These are phyloP conservation scores for Pythium dissimile DNA, from an alignment of 352 stramenopile genomes.

Conservation along the genomic window DNA sequence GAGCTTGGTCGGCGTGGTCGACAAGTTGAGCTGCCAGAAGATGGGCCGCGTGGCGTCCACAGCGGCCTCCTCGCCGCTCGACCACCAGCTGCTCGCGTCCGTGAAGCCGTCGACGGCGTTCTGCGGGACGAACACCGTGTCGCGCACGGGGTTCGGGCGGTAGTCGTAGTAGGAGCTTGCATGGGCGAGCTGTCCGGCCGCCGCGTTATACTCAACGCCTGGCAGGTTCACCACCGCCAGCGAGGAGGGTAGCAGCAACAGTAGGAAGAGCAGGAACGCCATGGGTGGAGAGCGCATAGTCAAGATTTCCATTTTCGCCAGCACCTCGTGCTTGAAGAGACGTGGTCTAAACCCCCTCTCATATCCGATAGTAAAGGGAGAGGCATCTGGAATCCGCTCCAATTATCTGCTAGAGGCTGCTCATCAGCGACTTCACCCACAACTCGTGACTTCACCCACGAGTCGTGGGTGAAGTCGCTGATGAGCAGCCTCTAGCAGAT, in stretches of 20 bases:
- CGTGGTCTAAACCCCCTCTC: too few species aligned
- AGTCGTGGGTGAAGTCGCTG: too few species aligned
- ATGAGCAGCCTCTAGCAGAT: too few species aligned
- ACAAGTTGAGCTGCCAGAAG: constrained; percentile 81
- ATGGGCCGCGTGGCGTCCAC: constrained; percentile 27
- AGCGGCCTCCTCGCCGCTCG: constrained; percentile 35
- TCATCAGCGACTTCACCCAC: too few species aligned
- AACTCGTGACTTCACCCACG: too few species aligned
- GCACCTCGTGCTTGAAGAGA: background rate
- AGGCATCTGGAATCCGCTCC: too few species aligned
- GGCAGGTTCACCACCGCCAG: constrained; percentile 51
- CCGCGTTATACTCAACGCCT: constrained; percentile 65
- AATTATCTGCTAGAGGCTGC: too few species aligned
- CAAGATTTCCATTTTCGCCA: too few species aligned
- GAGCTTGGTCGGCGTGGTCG: constrained; percentile 34
- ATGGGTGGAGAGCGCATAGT: background rate
- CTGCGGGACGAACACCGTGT: constrained; percentile 52
- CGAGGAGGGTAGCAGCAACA: background rate
- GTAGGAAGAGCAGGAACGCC: constrained; percentile 12
- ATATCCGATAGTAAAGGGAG: too few species aligned
- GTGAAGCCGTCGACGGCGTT: constrained; percentile 75
- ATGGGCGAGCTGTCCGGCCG: constrained; percentile 41
- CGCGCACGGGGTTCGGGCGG: constrained; percentile 50
- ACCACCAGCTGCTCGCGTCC: constrained; percentile 78
- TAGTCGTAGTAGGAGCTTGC: constrained; percentile 81